Evolutionary conservation across 345 rosid species (phyloP).

Genomic region (Eucalyptus fibrosa): DNA sequence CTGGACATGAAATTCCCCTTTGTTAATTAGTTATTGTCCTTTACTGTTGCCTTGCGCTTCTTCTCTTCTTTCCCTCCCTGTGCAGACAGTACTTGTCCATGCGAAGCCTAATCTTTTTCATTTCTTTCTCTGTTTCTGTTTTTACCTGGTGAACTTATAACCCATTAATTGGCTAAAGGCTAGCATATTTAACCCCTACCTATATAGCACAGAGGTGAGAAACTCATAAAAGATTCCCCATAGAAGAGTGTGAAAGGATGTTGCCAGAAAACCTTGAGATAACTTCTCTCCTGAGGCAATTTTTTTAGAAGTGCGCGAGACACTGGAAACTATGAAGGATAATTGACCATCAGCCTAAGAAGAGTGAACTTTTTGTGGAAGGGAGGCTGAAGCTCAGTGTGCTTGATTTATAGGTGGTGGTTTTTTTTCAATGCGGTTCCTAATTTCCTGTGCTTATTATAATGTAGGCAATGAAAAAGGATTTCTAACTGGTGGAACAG

Average conservation of each 20-base stretch:
- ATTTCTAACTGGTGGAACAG: background rate
- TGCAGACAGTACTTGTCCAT: background rate
- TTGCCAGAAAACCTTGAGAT: background rate
- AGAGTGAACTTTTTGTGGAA: background rate
- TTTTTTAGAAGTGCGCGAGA: background rate
- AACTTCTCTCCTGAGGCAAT: background rate
- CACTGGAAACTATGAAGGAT: background rate
- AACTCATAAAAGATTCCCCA: background rate
- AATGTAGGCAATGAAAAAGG: background rate
- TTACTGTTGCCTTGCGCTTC: background rate
- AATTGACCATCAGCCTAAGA: background rate
- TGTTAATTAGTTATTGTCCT: background rate
- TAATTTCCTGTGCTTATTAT: background rate
- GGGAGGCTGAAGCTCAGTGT: background rate
- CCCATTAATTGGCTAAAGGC: background rate
- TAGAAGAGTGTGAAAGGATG: background rate
- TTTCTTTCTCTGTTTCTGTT: background rate
- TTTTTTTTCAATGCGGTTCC: background rate
- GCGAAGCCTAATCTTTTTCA: background rate
- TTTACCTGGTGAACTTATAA: background rate
- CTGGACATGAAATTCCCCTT: background rate
- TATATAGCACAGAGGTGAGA: background rate
- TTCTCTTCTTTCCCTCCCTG: background rate
- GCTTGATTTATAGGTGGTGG: background rate
- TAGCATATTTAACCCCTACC: background rate